Base-by-base conservation (phyloP, 345 rosid species). In the Toxicodendron radicans region DNA sequence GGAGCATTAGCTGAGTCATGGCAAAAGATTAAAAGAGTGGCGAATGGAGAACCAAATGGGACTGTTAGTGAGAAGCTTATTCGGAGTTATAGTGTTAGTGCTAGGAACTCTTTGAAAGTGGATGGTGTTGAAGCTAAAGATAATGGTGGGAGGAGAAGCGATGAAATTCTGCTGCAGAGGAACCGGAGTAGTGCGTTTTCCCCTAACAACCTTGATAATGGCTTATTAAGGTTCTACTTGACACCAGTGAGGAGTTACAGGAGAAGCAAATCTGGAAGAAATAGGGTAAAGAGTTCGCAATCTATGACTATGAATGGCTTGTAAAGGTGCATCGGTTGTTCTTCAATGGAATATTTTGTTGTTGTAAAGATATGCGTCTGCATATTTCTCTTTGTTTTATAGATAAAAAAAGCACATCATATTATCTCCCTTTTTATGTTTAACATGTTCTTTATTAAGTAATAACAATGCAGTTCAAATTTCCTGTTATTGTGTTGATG, bases 201-300 rank as follows among this genome's bases (percentile, higher is more conserved):
- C n/a, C 86, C 85, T 24, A 85, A 80, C 58, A 79, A 78, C 75
- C 60, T 84, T 71, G 91, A 88, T 23, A 89, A 87, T 45, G 88
- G 87, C n/a, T 38, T 92, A 54, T 80, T 86, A 53, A 77, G 89
- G 79, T 92, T 87, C 73, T 87, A 89, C 74, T 79, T 88, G 86
- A 87, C 90, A 2, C 94, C 97, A 20, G 68, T 71, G 78, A 87
- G 87, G 84, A 86, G 78, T 84, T 81, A 80, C 56, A 80, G 77
- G 79, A 80, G 81, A 75, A 88, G 85, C 87, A 85, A 85, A 81
- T 83, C 94, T 20, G 83, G 92, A 68, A 88, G 80, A 60, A 81
- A 83, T 82, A 81, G 88, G 79, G 83, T 83, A 72, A 83, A 81
- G 80, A 89, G 72, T 72, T 79, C 78, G 45, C 64, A 71, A 23